These are phyloP conservation scores for Rhododendron henanense DNA, from an alignment of 148 eudicot genomes.

Conservation along the genomic window DNA sequence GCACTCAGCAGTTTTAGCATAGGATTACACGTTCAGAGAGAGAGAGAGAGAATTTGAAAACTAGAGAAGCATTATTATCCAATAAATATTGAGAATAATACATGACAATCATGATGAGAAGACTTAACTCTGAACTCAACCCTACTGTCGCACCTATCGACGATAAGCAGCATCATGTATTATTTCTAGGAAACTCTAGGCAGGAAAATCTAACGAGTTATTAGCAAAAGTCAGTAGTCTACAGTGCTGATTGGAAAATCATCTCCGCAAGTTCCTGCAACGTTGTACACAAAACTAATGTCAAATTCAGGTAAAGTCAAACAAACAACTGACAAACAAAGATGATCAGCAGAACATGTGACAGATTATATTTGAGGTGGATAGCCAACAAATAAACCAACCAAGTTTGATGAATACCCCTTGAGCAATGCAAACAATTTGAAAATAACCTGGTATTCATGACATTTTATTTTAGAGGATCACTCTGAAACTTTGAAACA, in stretches of 20 bases:
- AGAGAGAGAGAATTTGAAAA: slow-evolving; percentile 1
- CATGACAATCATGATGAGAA: not conserved
- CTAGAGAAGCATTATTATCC: not conserved
- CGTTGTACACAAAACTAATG: not conserved
- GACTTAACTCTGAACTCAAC: not conserved
- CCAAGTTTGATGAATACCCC: not conserved
- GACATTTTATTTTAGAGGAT: not conserved
- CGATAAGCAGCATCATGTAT: not conserved
- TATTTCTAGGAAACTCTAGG: slow-evolving; percentile 1
- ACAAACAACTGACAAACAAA: not conserved
- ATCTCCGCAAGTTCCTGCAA: slow-evolving; percentile 94
- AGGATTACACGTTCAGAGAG: not conserved
- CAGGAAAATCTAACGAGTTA: not conserved
- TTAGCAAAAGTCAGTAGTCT: not conserved
- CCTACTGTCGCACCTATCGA: not conserved
- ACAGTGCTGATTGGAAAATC: slow-evolving; percentile 78
- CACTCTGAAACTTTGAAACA: not conserved
- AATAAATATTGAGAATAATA: not conserved
- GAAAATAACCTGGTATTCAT: not conserved
- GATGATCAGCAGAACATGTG: not conserved
- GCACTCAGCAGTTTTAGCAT: not conserved
- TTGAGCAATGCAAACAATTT: not conserved
- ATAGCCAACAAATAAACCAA: not conserved
- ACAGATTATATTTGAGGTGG: not conserved
- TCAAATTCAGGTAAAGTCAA: not conserved